Evolutionary conservation across 2,329 filamentous ascomycete genomes (phyloP).

Genomic region (Coniochaeta pulveracea): DNA sequence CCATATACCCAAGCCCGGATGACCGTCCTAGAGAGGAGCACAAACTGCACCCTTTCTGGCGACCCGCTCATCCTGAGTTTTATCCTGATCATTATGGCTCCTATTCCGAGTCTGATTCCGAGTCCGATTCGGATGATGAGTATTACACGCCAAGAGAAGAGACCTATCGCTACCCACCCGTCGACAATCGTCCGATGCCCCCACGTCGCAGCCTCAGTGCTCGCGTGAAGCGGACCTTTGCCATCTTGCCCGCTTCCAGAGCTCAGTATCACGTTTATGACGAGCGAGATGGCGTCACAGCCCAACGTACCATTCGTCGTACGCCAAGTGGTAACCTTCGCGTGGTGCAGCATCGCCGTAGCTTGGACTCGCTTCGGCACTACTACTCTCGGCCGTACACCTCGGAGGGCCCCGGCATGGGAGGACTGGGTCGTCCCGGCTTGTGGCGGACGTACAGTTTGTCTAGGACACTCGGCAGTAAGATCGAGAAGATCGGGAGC

Average conservation of each 20-base stretch:
- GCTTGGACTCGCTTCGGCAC: slow-evolving; percentile 30
- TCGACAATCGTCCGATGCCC: slow-evolving; percentile 32
- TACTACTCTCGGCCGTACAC: slow-evolving; percentile 24
- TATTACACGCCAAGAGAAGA: slow-evolving; percentile 24
- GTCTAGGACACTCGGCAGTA: slow-evolving; percentile 27
- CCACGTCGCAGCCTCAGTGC: slow-evolving; percentile 38
- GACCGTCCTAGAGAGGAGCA: slow-evolving; percentile 38
- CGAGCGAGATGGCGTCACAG: slow-evolving; percentile 15
- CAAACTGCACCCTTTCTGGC: slow-evolving; percentile 51
- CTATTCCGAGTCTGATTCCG: slow-evolving; percentile 20
- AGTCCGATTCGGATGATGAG: slow-evolving; percentile 20
- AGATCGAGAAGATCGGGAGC: slow-evolving; percentile 35
- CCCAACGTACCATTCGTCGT: slow-evolving; percentile 43
- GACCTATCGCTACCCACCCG: slow-evolving; percentile 33
- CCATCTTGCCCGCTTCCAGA: slow-evolving; percentile 40
- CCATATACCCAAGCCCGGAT: slow-evolving; percentile 28
- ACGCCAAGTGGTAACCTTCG: slow-evolving; percentile 49
- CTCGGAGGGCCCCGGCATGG: slow-evolving; percentile 15
- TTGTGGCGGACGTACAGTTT: slow-evolving; percentile 21
- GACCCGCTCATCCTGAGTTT: slow-evolving; percentile 36
- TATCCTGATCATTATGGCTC: slow-evolving; percentile 24
- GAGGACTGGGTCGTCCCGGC: slow-evolving; percentile 6
- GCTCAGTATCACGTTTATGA: slow-evolving; percentile 23
- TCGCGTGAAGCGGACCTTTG: slow-evolving; percentile 47
- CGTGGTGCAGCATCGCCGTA: slow-evolving; percentile 43